phyloP scores from a whole-genome alignment of 2,329 filamentous ascomycete genomes.

The Nemania sp. region DNA sequence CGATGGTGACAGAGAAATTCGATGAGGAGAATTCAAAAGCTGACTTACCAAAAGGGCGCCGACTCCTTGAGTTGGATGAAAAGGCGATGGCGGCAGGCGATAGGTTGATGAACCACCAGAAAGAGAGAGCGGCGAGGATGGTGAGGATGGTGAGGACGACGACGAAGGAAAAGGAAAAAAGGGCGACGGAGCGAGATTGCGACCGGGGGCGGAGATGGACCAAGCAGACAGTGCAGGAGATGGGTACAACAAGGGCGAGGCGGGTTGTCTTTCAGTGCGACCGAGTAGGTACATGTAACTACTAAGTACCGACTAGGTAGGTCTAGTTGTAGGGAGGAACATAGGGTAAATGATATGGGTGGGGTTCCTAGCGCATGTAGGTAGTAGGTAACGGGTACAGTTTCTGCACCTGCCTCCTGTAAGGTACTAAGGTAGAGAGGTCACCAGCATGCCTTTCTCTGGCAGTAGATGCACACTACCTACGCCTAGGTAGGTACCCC shows the following conservation, averaged over 20 bases:
- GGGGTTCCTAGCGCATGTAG: conserved; percentile 11
- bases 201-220: conserved; percentile 35
- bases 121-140: conserved; percentile 28
- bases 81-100: conserved; percentile 29
- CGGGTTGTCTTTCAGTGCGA: conserved; percentile 14
- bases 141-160: conserved; percentile 33
- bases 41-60: conserved; percentile 24
- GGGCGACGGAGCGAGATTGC: conserved; percentile 40
- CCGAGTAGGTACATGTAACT: no score
- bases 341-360: conserved; percentile 3
- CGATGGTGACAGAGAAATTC: background rate
- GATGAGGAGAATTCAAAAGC: conserved; percentile 3
- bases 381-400: no score
- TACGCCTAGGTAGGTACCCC: no score
- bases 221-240: conserved; percentile 27
- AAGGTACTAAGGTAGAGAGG: background rate
- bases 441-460: conserved; percentile 14
- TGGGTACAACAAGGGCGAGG: conserved; percentile 16
- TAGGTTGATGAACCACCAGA: conserved; percentile 24
- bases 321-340: background rate
- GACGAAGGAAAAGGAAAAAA: conserved; percentile 40
- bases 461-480: background rate
- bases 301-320: conserved; percentile 7
- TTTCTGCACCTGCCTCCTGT: no score
- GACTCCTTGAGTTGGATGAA: conserved; percentile 13